These are phyloP conservation scores for Hibiscus syriacus DNA, from an alignment of 345 rosid genomes.

Conservation along the genomic window DNA sequence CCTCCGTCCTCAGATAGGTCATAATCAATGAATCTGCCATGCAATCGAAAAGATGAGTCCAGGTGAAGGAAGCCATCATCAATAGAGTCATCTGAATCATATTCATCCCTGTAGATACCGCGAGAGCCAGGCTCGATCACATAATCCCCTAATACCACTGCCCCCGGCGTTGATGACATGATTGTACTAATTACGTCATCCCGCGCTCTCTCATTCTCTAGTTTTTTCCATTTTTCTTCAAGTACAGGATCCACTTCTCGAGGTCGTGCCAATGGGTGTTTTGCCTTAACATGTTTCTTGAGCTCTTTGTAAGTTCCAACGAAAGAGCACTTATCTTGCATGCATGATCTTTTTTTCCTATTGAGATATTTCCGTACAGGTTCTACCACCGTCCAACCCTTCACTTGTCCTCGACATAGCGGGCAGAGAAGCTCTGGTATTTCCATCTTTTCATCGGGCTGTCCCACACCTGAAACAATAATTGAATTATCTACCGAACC, in stretches of 20 bases:
- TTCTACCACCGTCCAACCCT: no score
- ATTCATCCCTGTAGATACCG: conserved; percentile 2
- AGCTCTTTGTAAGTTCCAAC: conserved; percentile 52
- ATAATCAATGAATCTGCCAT: conserved; percentile 22
- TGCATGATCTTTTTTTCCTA: conserved; percentile 60
- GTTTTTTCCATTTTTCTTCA: no score
- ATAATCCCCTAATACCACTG: conserved; percentile 72
- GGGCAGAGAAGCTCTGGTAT: no score
- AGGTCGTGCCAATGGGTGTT: no score
- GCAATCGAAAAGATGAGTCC: conserved; percentile 27
- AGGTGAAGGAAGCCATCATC: conserved; percentile 28
- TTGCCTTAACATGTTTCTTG: no score
- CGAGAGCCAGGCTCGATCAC: conserved; percentile 60
- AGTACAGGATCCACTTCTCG: no score
- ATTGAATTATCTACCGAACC: conserved; percentile 19
- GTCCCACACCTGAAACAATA: conserved; percentile 14
- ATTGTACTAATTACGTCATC: no score
- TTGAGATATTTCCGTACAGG: no score
- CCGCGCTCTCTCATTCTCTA: no score
- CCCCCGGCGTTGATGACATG: no score
- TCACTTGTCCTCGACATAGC: no score
- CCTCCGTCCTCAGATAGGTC: conserved; percentile 33
- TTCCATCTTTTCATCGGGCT: conserved; percentile 23
- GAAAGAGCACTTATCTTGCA: conserved; percentile 67
- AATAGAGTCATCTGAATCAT: conserved; percentile 48